Conservation (phyloP, 345 rosid species). For the Hibiscus mutabilis region DNA sequence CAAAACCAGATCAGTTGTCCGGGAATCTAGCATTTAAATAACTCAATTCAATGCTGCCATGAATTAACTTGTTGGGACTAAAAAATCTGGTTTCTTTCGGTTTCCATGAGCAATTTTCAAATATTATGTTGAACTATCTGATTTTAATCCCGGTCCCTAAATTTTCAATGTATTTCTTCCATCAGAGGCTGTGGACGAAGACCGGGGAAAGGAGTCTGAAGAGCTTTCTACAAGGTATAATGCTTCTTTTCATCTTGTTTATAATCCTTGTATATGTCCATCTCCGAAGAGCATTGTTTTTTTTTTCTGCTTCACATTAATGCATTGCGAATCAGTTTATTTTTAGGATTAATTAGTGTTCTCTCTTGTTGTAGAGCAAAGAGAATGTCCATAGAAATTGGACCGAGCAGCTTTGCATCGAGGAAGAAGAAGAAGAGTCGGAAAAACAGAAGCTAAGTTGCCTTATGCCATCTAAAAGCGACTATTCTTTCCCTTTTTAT, state of each 20-base stretch:
- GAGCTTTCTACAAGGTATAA: slow-evolving; percentile 49
- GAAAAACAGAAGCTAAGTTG: slow-evolving; percentile 20
- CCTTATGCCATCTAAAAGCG: not conserved
- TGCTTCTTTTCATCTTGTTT: not conserved
- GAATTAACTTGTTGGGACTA: not conserved
- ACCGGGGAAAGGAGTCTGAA: slow-evolving; percentile 39
- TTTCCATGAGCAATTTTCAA: not conserved
- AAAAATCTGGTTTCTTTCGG: not conserved
- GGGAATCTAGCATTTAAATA: not conserved
- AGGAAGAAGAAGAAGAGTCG: slow-evolving; percentile 83
- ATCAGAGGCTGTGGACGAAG: slow-evolving; percentile 27
- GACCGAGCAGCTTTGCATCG: slow-evolving; percentile 63
- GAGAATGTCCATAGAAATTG: slow-evolving; percentile 69
- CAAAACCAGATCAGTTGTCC: not conserved
- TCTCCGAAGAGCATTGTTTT: not conserved
- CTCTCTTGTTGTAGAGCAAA: slow-evolving; percentile 48
- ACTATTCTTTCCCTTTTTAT: not conserved
- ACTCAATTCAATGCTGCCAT: not conserved
- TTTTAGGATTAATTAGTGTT: not conserved
- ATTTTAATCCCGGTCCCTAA: too few relatives aligned
- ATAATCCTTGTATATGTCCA: not conserved
- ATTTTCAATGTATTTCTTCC: slow-evolving; percentile 5
- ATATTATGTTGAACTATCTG: not conserved
- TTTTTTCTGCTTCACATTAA: not conserved
- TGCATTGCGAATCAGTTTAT: not conserved